phyloP scores from a whole-genome alignment of 257 asterid species.

The Solanum pimpinellifolium region DNA sequence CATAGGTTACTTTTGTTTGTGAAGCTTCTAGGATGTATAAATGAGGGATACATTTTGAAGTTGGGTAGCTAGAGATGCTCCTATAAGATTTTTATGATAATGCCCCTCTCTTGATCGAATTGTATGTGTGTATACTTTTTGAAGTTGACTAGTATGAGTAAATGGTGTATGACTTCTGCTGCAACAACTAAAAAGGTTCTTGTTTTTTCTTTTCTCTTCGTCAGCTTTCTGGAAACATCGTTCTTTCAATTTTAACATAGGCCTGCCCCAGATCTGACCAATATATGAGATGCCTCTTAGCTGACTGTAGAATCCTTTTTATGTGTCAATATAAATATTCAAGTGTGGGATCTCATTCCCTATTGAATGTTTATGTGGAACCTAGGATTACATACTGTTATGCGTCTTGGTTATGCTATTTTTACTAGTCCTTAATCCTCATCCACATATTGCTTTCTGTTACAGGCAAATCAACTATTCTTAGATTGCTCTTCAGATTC shows the following conservation, averaged over 20 bases:
- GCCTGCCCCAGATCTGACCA: neutral
- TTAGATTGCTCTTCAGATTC: slow-evolving; percentile 88
- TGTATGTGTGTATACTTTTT: neutral
- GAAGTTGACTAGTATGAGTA: neutral
- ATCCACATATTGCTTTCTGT: slow-evolving; percentile 3
- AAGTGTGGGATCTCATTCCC: neutral
- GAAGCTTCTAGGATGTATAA: neutral
- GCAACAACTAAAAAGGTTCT: neutral
- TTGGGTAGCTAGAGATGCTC: neutral
- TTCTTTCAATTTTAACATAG: neutral
- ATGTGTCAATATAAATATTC: neutral
- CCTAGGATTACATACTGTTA: neutral
- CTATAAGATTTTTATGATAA: neutral
- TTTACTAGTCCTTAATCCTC: neutral
- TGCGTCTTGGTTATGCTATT: neutral
- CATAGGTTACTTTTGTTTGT: neutral
- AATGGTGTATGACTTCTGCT: neutral
- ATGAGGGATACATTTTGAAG: neutral
- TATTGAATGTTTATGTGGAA: neutral
- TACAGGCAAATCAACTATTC: slow-evolving; percentile 93
- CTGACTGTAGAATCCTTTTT: neutral
- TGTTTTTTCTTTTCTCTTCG: neutral
- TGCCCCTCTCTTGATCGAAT: neutral
- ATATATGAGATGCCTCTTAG: neutral
- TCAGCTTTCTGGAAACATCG: neutral